Conservation (phyloP, 202 grass and related monocot species). For the Carex arenaria region DNA sequence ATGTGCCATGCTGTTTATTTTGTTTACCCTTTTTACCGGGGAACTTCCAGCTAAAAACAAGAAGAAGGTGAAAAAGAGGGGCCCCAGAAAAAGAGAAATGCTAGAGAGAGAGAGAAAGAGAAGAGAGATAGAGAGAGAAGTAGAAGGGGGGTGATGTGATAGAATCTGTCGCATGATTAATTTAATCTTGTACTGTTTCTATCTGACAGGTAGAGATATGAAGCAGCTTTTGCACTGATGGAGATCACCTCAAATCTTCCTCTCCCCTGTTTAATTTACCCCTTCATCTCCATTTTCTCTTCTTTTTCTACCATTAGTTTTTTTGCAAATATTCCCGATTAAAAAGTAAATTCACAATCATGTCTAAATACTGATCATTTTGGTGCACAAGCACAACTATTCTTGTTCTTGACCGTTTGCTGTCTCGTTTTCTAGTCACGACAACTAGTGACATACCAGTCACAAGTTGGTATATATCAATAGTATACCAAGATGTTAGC, state of each 20-base stretch:
- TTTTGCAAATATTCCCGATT: too few relatives aligned
- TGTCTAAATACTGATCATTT: neutral
- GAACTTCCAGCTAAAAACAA: conserved; percentile 19
- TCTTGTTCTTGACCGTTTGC: conserved; percentile 5
- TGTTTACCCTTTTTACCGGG: conserved; percentile 18
- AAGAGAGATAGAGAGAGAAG: neutral
- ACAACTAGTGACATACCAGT: neutral
- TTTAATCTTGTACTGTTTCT: conserved; percentile 19
- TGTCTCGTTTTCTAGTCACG: neutral
- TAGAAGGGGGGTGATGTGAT: conserved; percentile 11
- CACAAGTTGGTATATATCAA: neutral
- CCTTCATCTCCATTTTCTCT: neutral
- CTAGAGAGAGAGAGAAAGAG: conserved; percentile 1
- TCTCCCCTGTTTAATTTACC: conserved; percentile 6
- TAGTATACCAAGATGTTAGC: neutral
- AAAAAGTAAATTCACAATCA: too few relatives aligned
- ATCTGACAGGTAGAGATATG: conserved; percentile 32
- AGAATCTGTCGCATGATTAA: conserved; percentile 24
- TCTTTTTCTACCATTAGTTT: neutral
- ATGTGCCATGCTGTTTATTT: conserved; percentile 3
- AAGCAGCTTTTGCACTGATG: conserved; percentile 29
- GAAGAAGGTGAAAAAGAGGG: conserved; percentile 7
- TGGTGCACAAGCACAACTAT: neutral
- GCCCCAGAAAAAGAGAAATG: conserved; percentile 10
- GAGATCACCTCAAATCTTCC: conserved; percentile 21